Base-by-base conservation (phyloP, 1,284 basidiomycete genomes). In the Puccinia brachypodii region DNA sequence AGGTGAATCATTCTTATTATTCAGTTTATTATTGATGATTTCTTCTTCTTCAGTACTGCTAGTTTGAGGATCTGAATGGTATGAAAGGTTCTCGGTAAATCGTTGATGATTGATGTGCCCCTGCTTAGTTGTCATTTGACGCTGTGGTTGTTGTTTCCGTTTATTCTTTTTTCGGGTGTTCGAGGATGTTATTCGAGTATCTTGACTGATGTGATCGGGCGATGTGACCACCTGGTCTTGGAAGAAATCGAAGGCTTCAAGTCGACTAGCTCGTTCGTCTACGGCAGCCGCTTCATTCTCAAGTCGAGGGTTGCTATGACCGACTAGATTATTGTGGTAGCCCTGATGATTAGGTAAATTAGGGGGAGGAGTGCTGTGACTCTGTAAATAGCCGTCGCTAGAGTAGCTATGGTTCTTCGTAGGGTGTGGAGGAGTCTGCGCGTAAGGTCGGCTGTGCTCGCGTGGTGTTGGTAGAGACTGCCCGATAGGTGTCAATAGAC, bases 261-360 rank as follows among this genome's bases (percentile, higher is more conserved):
- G 58, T 69, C 77, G 50, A 31, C 68, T 68, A 16, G 28, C 66
- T 16, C 77, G 77, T 33, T 80, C 77, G 62, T 80, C 53, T 13
- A 80, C 77, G 31, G 77, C 77, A 31, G 66, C 66, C 19, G 77
- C 77, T 80, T 80, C 66, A 56, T 72, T 62, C n/a, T 80, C 68
- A 36, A 44, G 40, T 25, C 68, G 36, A 33, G n/a, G n/a, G n/a
- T n/a, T n/a, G n/a, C n/a, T n/a, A n/a, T n/a, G n/a, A n/a, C n/a
- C n/a, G n/a, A n/a, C n/a, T n/a, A n/a, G n/a, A n/a, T n/a, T n/a
- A n/a, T n/a, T n/a, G n/a, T n/a, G n/a, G n/a, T n/a, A n/a, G n/a
- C n/a, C n/a, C n/a, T n/a, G n/a, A n/a, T n/a, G n/a, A n/a, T n/a
- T n/a, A n/a, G n/a, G n/a, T n/a, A n/a, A n/a, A n/a, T n/a, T n/a